Percentiles rank a stretch among this genome's conserved stretches.
Evolutionary conservation across 176 grass and related monocot genomes (phyloP).

Genomic region (Musa itinerans): DNA sequence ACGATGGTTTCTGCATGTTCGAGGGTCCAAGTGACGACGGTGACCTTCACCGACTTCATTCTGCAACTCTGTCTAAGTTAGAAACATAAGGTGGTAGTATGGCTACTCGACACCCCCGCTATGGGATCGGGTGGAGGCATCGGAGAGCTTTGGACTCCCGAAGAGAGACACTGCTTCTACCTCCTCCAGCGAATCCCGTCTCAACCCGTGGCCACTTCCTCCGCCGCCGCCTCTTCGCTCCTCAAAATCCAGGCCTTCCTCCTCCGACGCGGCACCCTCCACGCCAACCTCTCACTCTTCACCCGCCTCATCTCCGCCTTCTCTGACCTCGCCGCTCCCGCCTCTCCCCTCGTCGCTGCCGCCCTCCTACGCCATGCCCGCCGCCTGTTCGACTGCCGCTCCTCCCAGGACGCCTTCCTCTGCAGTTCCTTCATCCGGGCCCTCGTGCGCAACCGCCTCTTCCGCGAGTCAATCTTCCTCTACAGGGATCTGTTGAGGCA

Average conservation of each 20-base stretch:
- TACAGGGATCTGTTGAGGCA: conserved; percentile 7
- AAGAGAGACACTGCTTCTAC: conserved; percentile 17
- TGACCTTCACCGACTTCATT: too few relatives aligned
- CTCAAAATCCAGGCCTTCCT: conserved; percentile 24
- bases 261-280: conserved; percentile 12
- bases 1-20: too few relatives aligned
- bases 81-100: too few relatives aligned
- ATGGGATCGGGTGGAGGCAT: background rate
- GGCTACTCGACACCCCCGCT: background rate
- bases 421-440: conserved; percentile 14
- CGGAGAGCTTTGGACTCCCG: conserved; percentile 10
- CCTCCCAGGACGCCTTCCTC: conserved; percentile 11
- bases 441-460: conserved; percentile 6
- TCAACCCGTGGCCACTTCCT: background rate
- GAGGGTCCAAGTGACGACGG: too few relatives aligned
- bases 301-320: conserved; percentile 20
- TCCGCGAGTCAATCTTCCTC: conserved; percentile 9
- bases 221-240: background rate
- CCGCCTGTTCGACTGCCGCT: conserved; percentile 9
- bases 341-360: background rate
- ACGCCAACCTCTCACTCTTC: conserved; percentile 19
- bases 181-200: conserved; percentile 7
- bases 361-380: conserved; percentile 2
- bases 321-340: conserved; percentile 11
- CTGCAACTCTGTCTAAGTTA: too few relatives aligned